Conservation (phyloP, 495 filamentous ascomycete genomes). For the Darksidea phi region DNA sequence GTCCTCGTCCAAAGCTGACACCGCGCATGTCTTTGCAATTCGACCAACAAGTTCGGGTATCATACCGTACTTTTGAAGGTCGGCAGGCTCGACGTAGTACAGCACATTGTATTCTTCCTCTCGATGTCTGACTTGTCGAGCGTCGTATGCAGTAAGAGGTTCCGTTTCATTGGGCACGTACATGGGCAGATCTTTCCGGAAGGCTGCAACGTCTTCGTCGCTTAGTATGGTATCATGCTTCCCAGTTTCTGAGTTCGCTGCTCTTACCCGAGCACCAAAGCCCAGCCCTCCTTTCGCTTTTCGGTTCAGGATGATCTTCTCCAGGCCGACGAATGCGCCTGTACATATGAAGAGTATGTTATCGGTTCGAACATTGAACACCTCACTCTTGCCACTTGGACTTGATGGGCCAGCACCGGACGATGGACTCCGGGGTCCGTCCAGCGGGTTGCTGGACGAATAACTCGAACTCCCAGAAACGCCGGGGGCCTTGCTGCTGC, state of each 20-base stretch:
- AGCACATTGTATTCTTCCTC: conserved; percentile 70
- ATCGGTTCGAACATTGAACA: conserved; percentile 86
- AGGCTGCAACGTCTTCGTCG: conserved; percentile 57
- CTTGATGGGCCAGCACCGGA: conserved; percentile 13
- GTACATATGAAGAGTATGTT: conserved; percentile 97
- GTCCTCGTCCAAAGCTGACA: conserved; percentile 74
- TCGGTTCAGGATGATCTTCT: conserved; percentile 82
- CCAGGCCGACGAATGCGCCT: conserved; percentile 89
- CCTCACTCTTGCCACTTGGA: conserved; percentile 65
- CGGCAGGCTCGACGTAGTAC: conserved; percentile 74
- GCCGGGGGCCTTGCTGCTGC: conserved; percentile 22
- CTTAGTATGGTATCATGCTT: conserved; percentile 48
- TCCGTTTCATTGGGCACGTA: conserved; percentile 48
- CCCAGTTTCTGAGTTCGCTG: conserved; percentile 41
- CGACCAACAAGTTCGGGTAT: conserved; percentile 94
- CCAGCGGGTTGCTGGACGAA: conserved; percentile 43
- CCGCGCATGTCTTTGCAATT: conserved; percentile 80
- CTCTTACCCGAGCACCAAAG: conserved; percentile 79
- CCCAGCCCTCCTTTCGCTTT: conserved; percentile 87
- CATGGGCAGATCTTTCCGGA: conserved; percentile 68
- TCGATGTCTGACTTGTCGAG: conserved; percentile 30
- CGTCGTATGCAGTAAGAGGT: conserved; percentile 15
- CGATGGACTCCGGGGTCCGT: conserved; percentile 46
- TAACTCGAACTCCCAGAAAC: conserved; percentile 10
- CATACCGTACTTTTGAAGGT: conserved; percentile 87